Conservation (phyloP, 2,329 filamentous ascomycete genomes). For the Penicillium sclerotigenum region DNA sequence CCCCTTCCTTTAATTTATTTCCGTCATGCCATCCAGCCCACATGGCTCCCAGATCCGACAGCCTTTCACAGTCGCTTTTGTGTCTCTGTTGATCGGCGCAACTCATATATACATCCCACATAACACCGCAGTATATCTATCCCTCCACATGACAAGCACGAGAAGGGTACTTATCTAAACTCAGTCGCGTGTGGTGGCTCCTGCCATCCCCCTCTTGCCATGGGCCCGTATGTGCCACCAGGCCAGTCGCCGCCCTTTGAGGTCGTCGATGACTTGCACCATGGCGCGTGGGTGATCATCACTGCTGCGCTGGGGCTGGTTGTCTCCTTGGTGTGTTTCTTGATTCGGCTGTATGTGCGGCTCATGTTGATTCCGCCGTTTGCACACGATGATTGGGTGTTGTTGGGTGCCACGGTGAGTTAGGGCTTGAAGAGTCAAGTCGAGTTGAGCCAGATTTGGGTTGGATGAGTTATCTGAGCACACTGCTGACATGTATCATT, state of each 20-base stretch:
- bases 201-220: conserved; percentile 12
- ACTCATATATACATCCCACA: not conserved
- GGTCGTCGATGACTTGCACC: conserved; percentile 40
- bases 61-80: not conserved
- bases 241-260: conserved; percentile 38
- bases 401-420: conserved; percentile 34
- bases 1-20: not conserved
- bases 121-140: not conserved
- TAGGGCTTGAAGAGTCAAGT: not conserved
- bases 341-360: conserved; percentile 40
- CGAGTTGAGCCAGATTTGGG: too few relatives aligned
- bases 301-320: conserved; percentile 38
- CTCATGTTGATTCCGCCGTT: conserved; percentile 32
- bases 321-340: conserved; percentile 35
- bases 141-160: not conserved
- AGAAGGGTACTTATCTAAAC: not conserved
- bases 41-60: not conserved
- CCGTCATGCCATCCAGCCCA: not conserved
- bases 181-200: not conserved
- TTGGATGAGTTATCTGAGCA: not conserved
- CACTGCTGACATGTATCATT: not conserved
- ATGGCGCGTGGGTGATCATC: conserved; percentile 41
- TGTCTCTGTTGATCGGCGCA: not conserved
- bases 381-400: conserved; percentile 35
- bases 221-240: conserved; percentile 32